phyloP scores from a whole-genome alignment of 169 alveolate genomes.

The Cyclospora cayetanensis region DNA sequence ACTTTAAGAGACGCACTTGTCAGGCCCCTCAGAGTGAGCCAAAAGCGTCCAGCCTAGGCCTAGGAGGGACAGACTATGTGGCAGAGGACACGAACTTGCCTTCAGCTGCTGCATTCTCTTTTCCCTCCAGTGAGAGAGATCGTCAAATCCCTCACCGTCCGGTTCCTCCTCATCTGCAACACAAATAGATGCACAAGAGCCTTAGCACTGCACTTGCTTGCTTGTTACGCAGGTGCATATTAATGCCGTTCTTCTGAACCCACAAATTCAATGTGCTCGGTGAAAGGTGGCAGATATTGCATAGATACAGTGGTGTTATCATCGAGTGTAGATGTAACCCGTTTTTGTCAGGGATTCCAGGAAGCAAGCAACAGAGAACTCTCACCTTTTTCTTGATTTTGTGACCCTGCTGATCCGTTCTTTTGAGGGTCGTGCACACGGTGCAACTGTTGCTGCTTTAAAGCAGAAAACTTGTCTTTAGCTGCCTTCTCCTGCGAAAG shows the following conservation, averaged over 20 bases:
- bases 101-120: slow-evolving; percentile 32
- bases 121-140: slow-evolving; percentile 59
- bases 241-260: not conserved
- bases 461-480: not conserved
- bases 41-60: too few species aligned
- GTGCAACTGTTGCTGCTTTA: not conserved
- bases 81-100: too few species aligned
- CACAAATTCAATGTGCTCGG: not conserved
- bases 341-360: too few species aligned
- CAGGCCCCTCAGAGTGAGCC: too few species aligned
- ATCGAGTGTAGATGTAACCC: too few species aligned
- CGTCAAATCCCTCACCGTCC: slow-evolving; percentile 30
- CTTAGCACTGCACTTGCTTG: not conserved
- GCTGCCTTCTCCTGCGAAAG: slow-evolving; percentile 10
- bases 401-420: too few species aligned
- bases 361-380: too few species aligned
- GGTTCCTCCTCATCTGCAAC: not conserved
- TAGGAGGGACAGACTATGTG: too few species aligned
- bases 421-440: not conserved
- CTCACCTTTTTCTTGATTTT: too few species aligned
- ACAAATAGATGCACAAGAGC: not conserved
- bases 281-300: not conserved
- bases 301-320: not conserved
- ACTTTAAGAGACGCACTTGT: too few species aligned
- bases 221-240: not conserved